Percentiles rank a stretch among this genome's conserved stretches.
Evolutionary conservation across 2,329 filamentous ascomycete species (phyloP).

Genomic region (Arthrinium puccinioides): DNA sequence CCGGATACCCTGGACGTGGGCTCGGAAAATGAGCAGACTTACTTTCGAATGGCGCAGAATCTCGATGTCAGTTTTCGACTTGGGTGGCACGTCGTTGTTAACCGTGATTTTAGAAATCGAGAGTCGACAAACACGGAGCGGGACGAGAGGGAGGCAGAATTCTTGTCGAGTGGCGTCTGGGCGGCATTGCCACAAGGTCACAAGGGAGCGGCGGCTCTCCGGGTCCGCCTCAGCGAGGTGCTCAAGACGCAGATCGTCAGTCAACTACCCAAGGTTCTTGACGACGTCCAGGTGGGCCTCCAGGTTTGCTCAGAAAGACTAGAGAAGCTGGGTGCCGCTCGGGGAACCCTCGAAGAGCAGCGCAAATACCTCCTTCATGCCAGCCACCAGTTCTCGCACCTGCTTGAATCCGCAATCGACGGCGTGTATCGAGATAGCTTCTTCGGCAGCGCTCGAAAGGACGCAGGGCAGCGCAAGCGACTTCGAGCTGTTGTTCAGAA

Average conservation of each 20-base stretch:
- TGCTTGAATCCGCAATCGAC: constrained; percentile 18
- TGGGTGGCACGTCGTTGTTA: constrained; percentile 44
- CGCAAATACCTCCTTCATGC: constrained; percentile 20
- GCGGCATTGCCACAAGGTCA: constrained; percentile 7
- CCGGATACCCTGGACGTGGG: constrained; percentile 26
- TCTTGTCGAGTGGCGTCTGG: constrained; percentile 11
- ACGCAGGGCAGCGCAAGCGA: constrained; percentile 11
- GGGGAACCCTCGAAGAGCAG: constrained; percentile 17
- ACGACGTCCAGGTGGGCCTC: constrained; percentile 20
- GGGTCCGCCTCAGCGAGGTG: constrained; percentile 15
- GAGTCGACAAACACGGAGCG: constrained; percentile 10
- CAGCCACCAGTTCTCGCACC: constrained; percentile 16
- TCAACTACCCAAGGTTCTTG: constrained; percentile 22
- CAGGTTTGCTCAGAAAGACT: constrained; percentile 13
- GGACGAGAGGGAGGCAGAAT: constrained; percentile 7
- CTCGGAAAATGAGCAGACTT: constrained; percentile 30
- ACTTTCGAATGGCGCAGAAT: constrained; percentile 33
- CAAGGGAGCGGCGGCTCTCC: constrained; percentile 13
- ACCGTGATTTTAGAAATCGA: constrained; percentile 18
- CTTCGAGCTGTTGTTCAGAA: constrained; percentile 19
- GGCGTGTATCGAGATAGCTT: constrained; percentile 21
- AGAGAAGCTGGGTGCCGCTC: constrained; percentile 14
- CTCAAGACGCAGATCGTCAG: constrained; percentile 20
- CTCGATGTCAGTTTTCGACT: constrained; percentile 35
- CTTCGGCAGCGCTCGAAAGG: constrained; percentile 15